Conservation (phyloP, 306 rosid genomes). For the Sphenostylis stenocarpa region DNA sequence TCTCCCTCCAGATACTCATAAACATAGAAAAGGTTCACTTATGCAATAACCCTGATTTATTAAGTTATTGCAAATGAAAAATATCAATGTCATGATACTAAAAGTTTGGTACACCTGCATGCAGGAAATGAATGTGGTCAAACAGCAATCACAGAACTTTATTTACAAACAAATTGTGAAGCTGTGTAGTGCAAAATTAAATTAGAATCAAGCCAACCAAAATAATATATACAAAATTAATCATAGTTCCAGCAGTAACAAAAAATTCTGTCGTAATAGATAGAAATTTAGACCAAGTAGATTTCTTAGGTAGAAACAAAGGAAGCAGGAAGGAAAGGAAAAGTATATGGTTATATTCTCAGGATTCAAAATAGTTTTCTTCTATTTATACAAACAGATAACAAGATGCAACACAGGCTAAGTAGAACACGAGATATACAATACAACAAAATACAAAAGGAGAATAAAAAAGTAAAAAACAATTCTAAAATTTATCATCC, state of each 20-base stretch:
- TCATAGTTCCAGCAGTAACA: background rate
- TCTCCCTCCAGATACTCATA: conserved; percentile 24
- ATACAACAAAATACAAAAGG: background rate
- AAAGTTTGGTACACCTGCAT: background rate
- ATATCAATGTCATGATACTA: background rate
- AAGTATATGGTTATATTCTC: background rate
- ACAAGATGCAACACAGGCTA: conserved; percentile 4
- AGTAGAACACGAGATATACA: background rate
- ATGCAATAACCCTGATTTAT: conserved; percentile 16
- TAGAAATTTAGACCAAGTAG: background rate
- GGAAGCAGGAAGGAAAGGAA: background rate
- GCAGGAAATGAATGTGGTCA: background rate
- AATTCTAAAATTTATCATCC: background rate
- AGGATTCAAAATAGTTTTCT: background rate
- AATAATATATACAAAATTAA: background rate
- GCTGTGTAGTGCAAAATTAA: background rate
- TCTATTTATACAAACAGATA: background rate
- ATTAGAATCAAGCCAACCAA: background rate
- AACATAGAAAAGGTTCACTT: conserved; percentile 23
- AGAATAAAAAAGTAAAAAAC: background rate
- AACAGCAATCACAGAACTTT: background rate
- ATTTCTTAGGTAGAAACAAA: conserved; percentile 8
- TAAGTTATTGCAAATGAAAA: conserved; percentile 22
- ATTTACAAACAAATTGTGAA: background rate
- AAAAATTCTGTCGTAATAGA: background rate